Conservation (phyloP, 768 basidiomycete genomes). For the Calocera viscosa region DNA sequence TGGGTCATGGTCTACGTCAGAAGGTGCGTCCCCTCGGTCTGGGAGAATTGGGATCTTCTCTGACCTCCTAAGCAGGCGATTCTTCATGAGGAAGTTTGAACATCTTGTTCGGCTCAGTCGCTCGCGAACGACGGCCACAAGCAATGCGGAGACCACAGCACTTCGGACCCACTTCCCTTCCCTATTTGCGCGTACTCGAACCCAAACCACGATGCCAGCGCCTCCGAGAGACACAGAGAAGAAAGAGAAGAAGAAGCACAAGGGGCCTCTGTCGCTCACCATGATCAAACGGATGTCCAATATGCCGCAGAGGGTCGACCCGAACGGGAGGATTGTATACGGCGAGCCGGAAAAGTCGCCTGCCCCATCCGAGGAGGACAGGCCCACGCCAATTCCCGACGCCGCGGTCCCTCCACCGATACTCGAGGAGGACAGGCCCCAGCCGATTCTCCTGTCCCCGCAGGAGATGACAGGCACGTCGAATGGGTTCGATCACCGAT, state of each 20-base stretch:
- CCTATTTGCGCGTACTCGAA: constrained; percentile 17
- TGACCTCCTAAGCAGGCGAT: not conserved
- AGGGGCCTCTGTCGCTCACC: constrained; percentile 8
- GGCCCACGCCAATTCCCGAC: not conserved
- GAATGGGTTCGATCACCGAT: not conserved
- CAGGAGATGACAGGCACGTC: not conserved
- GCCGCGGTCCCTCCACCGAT: not conserved
- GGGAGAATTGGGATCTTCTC: not conserved
- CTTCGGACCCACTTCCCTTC: constrained; percentile 29
- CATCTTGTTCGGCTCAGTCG: constrained; percentile 3
- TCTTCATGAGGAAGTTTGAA: constrained; percentile 4
- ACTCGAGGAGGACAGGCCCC: not conserved
- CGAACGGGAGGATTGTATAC: not conserved
- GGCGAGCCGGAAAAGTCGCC: not conserved
- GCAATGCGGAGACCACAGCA: constrained; percentile 16
- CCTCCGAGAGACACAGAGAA: not conserved
- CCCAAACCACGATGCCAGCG: constrained; percentile 12
- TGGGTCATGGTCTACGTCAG: constrained; percentile 75
- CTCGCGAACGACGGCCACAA: constrained; percentile 6
- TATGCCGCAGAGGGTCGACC: not conserved
- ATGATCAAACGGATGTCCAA: constrained; percentile 7
- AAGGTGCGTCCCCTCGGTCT: constrained; percentile 34
- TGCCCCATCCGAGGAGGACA: not conserved
- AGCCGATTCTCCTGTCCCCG: not conserved
- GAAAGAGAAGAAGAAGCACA: constrained; percentile 1